Evolutionary conservation across 2,329 filamentous ascomycete genomes (phyloP), one percentile per base, ranked within the genome.

Genomic region (Botrytis porri): DNA sequence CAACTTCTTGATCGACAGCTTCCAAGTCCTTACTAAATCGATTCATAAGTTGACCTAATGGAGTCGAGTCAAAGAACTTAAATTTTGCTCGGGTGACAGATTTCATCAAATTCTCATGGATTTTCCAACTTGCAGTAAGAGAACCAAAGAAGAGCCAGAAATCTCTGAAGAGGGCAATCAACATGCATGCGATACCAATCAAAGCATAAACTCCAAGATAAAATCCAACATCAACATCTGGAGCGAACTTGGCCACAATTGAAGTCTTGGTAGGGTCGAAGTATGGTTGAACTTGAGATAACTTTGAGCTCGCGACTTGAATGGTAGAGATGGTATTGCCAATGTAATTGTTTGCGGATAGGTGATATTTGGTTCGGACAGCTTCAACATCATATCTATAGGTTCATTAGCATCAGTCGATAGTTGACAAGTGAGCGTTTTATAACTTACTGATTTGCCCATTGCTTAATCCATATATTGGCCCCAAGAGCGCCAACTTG

Each of bases 1-100:
- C 95, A 73, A 99, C 93, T 82, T 99, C 96, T 81, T 99, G 96
- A 77, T 99, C 96, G 32, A 99, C 88, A 18, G 94, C 90, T 81
- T 99, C 95, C 22, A 99, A 88, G 81, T 99, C 96, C 83, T 98
- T 98, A 81, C 95, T 98, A 84, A 99, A 99, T 32, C 96, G 90
- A 83, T 99, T 99, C 91, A 98, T 98, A 79, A 99, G 87, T 82
- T 98, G 95, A 20, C 96, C 96, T 0, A 98, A 88, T 3, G 96
- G 96, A 0, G 96, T 99, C 1, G 95, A 92, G 80, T 99, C 96
- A 80, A 99, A 99, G 84, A 99, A 99, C 80, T 93, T 94, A 86
- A 99, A 98, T 81, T 94, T 95, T 43, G 96, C 96, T 77, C 95
- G 90, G 22, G 93, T 92, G 37, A 99, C 90, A 1, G 92, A 87